Conservation (phyloP, 495 filamentous ascomycete genomes). For the Talaromyces stipitatus region DNA sequence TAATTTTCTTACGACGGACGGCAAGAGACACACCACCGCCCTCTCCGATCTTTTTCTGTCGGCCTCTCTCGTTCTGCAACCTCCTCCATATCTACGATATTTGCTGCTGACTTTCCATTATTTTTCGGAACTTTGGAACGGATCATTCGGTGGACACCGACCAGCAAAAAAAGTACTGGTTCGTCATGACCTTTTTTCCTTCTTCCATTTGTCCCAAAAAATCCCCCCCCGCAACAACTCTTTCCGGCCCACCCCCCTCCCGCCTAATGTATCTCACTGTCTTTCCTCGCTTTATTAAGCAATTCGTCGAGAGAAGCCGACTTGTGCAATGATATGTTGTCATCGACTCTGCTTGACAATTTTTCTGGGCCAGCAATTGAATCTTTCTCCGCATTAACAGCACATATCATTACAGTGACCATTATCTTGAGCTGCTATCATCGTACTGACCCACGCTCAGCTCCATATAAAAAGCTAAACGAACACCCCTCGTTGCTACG, state of each 20-base stretch:
- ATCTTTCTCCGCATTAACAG: background rate
- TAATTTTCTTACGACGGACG: background rate
- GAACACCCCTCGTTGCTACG: background rate
- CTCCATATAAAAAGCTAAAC: background rate
- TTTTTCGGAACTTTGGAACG: background rate
- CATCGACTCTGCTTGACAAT: background rate
- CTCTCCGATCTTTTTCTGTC: background rate
- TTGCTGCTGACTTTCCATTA: background rate
- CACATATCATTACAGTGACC: background rate
- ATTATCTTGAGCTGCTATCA: background rate
- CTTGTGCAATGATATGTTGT: background rate
- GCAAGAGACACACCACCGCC: background rate
- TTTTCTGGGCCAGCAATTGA: background rate
- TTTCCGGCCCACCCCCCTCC: slow-evolving; percentile 2
- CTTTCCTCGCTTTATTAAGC: background rate
- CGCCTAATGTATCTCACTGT: background rate
- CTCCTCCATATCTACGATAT: background rate
- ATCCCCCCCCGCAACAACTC: slow-evolving; percentile 2
- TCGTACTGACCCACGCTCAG: background rate
- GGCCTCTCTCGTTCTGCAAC: background rate
- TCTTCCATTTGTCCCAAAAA: background rate
- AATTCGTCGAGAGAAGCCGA: background rate
- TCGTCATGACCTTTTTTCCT: slow-evolving; percentile 2
- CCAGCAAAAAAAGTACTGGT: background rate
- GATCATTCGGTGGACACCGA: background rate